A percentile compares a stretch with the other conserved stretches of the same genome.
Conservation (phyloP, 257 asterid species). For the Capsicum baccatum region DNA sequence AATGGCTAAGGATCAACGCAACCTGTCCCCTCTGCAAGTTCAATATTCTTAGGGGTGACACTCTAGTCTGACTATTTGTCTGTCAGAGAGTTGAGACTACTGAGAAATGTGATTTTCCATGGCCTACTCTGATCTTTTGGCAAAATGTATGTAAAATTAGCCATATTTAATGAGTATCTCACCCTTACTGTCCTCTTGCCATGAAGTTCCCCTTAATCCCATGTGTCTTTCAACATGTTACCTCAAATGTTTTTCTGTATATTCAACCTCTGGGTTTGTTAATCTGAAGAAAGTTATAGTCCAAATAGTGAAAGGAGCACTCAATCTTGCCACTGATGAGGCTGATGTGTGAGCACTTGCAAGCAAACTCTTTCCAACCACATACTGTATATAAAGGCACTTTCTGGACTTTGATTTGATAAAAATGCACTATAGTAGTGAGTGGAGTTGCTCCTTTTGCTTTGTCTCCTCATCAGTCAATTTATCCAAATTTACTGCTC, state of each 20-base stretch:
- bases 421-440: neutral
- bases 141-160: conserved; percentile 45
- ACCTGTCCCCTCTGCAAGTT: conserved; percentile 93
- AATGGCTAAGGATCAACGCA: conserved; percentile 89
- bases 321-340: neutral
- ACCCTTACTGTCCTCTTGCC: neutral
- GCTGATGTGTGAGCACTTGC: neutral
- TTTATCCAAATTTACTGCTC: neutral
- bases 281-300: neutral
- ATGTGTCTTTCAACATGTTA: neutral
- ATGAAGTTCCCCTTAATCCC: neutral
- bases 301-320: neutral
- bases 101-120: neutral
- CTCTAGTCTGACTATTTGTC: conserved; percentile 48
- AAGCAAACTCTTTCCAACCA: conserved; percentile 15
- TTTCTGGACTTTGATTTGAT: neutral
- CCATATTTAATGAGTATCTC: neutral
- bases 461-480: neutral
- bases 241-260: neutral
- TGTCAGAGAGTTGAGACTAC: neutral
- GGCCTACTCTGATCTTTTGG: conserved; percentile 19
- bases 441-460: conserved; percentile 5
- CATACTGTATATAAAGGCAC: neutral
- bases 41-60: conserved; percentile 66
- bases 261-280: too few relatives aligned